A percentile compares a stretch with the other conserved stretches of the same genome.
phyloP scores from a whole-genome alignment of 305 asterid species.

The Solanum hybrid region DNA sequence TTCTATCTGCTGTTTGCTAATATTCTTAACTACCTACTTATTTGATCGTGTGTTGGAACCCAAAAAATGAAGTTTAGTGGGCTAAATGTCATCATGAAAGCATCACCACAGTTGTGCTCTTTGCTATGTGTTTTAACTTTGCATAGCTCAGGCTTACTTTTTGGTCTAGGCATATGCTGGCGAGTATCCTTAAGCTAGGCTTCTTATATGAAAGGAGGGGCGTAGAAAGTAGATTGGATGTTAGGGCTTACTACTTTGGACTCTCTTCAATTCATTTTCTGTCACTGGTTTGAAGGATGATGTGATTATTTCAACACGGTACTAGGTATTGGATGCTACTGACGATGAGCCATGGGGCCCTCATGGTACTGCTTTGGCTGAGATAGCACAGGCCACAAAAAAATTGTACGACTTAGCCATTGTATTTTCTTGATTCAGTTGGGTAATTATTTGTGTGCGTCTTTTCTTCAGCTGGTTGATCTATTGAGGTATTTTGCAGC shows the following conservation, averaged over 20 bases:
- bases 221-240: background rate
- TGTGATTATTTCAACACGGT: background rate
- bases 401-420: conserved; percentile 51
- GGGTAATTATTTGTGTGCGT: conserved; percentile 9
- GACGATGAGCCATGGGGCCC: conserved; percentile 99
- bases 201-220: background rate
- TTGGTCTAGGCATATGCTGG: background rate
- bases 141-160: background rate
- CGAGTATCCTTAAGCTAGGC: background rate
- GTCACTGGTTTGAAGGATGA: background rate
- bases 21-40: background rate
- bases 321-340: conserved; percentile 90
- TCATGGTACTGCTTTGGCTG: conserved; percentile 91
- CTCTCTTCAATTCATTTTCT: background rate
- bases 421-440: conserved; percentile 12
- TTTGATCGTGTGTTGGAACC: background rate
- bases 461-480: conserved; percentile 21
- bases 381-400: conserved; percentile 91
- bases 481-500: conserved; percentile 46
- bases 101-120: background rate
- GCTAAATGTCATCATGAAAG: background rate
- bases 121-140: background rate
- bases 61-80: background rate
- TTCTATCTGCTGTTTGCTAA: background rate
- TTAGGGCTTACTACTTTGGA: background rate